Base-by-base conservation (phyloP, 2,329 filamentous ascomycete species). In the Diaporthe caulivora region DNA sequence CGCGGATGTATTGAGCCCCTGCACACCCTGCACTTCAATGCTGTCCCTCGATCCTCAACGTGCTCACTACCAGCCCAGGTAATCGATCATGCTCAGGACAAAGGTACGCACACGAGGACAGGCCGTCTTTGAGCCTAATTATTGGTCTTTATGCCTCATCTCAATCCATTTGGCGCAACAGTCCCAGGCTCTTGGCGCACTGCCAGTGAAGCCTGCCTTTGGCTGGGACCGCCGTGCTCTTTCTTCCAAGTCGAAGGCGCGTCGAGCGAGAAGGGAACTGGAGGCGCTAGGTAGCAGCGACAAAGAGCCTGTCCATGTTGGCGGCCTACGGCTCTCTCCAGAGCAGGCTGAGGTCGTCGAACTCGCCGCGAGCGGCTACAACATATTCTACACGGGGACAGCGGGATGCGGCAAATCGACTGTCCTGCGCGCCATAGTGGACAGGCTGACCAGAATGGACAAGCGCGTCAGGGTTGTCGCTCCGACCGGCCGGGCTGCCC, bases 321-420 rank as follows among this genome's bases (percentile, higher is more conserved):
- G 55, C 26, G 79, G 80, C 65, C 81, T 80, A 8, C 40, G 62
- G 3, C 83, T 90, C 21, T 86, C 84, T 62, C 76, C 80, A 6
- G 87, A 90, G 76, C 87, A 90, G 77, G 78, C 81, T 10, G 80
- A 80, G 2, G 77, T 91, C 2, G 85, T 91, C 0, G 81, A 89
- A 1, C 80, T 89, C 0, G 89, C 91, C 34, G 73, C 84, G 2
- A 81, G 80, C 2, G 88, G 89, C 0, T 75, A 78, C 2, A 92
- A 92, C 69, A 87, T 92, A 11, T 93, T 92, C 78, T 92, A 89
- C 76, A 92, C 90, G 0, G 91, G 91, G 10, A 89, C 89, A 0
- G 91, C 90, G 17, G 91, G 91, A 0, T 88, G 86, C 58, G 90
- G 89, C 3, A 91, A 91, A 77, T 89, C 87, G 0, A 88, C 88